These are phyloP conservation scores for Epichloe hybrida DNA, from an alignment of 2,329 filamentous ascomycete genomes.

Conservation along the genomic window DNA sequence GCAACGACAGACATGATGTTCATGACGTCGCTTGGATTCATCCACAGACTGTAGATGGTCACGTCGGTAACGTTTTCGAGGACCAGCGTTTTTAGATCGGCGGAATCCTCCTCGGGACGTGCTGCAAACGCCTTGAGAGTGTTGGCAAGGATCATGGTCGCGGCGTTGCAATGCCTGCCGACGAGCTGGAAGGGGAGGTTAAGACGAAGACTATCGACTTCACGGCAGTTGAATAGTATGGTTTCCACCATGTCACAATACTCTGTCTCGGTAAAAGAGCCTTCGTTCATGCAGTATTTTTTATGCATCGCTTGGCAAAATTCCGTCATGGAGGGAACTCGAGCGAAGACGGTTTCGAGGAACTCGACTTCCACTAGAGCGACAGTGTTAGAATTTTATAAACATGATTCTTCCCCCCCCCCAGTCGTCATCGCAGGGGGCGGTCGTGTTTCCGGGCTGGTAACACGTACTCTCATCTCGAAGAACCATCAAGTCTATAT, in stretches of 20 bases:
- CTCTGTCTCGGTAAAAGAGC: conserved; percentile 35
- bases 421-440: too few species aligned
- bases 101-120: conserved; percentile 30
- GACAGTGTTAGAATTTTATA: conserved; percentile 4
- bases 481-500: conserved; percentile 38
- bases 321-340: conserved; percentile 30
- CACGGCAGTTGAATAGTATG: conserved; percentile 31
- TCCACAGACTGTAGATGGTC: conserved; percentile 33
- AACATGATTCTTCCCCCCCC: neutral
- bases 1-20: conserved; percentile 32
- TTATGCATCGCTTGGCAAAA: conserved; percentile 30
- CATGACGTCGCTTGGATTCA: conserved; percentile 35
- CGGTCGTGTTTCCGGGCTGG: neutral
- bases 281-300: conserved; percentile 34
- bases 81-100: conserved; percentile 30
- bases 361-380: conserved; percentile 34
- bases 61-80: conserved; percentile 37
- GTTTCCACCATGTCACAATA: conserved; percentile 27
- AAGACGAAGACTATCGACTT: conserved; percentile 32
- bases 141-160: conserved; percentile 39
- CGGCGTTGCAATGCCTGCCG: conserved; percentile 29
- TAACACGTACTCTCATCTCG: conserved; percentile 33
- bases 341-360: conserved; percentile 31
- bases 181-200: conserved; percentile 39
- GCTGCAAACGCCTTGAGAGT: conserved; percentile 34